Evolutionary conservation across 1,139 yeast genomes (phyloP), one percentile per base, ranked within the genome.

Genomic region (Ogataea hybrid): DNA sequence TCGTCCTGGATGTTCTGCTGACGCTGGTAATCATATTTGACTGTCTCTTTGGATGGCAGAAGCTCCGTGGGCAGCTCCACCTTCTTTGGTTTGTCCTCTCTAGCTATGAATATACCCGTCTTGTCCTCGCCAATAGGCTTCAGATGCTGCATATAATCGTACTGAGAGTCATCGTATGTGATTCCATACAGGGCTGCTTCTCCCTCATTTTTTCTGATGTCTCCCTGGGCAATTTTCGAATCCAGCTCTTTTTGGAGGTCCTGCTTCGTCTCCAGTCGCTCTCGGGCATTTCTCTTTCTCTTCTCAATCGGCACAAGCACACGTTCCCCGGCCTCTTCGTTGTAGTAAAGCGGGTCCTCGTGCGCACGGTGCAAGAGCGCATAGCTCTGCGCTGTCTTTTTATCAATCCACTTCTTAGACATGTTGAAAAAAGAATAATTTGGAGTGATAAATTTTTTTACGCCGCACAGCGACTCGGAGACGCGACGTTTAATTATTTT

Each of bases 141-240:
- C 63, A 94, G 75, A 76, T 92, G 99, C 67, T 92, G 95, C 84
- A 92, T 87, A 64, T 92, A 92, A 64, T 92, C 97, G 63, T 92
- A 92, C 53, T 81, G 78, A 33, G 96, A 78, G 59, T 92, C 97
- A 62, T 92, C 97, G 56, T 69, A 92, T 17, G 76, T 73, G 54
- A 92, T 84, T 49, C 98, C 97, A 56, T 85, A 92, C 42, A 81
- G 69, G 0, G 96, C 95, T 4, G 98, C 97, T 59, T 85, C 80
- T 47, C 97, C 98, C 59, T 75, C 81, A 52, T 75, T 76, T 14
- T 58, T 69, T 57, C 84, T 65, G 25, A 78, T 64, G 8, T 50
- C 37, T 5, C 63, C 60, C 23, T 57, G 48, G 23, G 65, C 56
- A 15, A 70, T 65, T 14, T 69, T 73, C 0, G 61, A 56, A 2